Base-by-base conservation (phyloP, 2,329 filamentous ascomycete species). In the Biscogniauxia marginata region DNA sequence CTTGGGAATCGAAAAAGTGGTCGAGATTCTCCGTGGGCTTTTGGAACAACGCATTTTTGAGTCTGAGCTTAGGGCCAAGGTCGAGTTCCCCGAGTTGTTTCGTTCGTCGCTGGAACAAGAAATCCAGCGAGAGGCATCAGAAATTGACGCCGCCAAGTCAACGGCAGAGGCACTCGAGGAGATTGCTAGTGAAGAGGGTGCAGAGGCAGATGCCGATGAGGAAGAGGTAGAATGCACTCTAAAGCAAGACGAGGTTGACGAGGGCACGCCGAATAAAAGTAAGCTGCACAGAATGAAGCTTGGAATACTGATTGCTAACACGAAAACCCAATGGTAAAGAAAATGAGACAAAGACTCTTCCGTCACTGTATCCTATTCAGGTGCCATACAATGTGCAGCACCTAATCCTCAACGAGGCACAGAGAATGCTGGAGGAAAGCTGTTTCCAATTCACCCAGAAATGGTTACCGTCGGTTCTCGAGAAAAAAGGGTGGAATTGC, bases 381-480 rank as follows among this genome's bases (percentile, higher is more conserved):
- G 58, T 76, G 11, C 71, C 70, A 4, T 76, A 73, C 58, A 60
- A 63, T 24, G 57, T 69, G 3, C 73, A 75, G 53, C 72, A 76
- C 62, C 49, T 65, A 2, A 67, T 77, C 43, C 66, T 76, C n/a
- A 71, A 63, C 24, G 68, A 65, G 43, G 59, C 64, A 7, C 74
- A 76, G 57, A 56, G 62, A 7, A 47, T 74, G 18, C 65, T 76
- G 4, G 74, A 77, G 57, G 69, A 73, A 54, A 70, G 67, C 54
- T 77, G 73, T 60, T 77, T 74, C 57, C 68, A 74, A 7, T 76
- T 75, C 50, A 64, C 65, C 20, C 62, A 56, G n/a, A 68, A 64
- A 52, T 71, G 68, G 67, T 48, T 72, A 16, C 71, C 73, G 6
- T 55, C 54, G 0, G 52, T 71, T 13, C 59, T 75, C 22, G 21